phyloP scores from a whole-genome alignment of 2,329 filamentous ascomycete species.

The Thelonectria rubi region DNA sequence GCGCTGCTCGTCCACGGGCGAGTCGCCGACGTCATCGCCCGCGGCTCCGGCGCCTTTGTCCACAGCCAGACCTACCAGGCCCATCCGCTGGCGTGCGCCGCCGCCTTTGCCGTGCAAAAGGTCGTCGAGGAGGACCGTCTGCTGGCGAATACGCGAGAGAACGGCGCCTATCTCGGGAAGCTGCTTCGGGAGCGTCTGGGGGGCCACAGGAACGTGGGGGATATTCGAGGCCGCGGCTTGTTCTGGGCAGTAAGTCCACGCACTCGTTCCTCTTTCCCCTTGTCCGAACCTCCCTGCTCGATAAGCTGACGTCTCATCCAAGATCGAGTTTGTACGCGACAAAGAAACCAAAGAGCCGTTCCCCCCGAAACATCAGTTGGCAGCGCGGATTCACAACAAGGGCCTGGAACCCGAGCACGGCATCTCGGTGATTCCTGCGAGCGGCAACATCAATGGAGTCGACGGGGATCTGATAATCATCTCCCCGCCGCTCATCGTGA shows the following conservation, averaged over 20 bases:
- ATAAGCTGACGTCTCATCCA: neutral
- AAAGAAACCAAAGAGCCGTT: conserved; percentile 43
- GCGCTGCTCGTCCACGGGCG: conserved; percentile 25
- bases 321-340: conserved; percentile 44
- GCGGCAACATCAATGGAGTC: conserved; percentile 36
- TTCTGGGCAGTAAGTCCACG: conserved; percentile 36
- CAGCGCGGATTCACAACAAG: conserved; percentile 42
- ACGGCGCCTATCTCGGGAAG: neutral
- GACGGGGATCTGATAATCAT: conserved; percentile 39
- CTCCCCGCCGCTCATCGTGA: conserved; percentile 56
- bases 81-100: conserved; percentile 51
- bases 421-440: conserved; percentile 56
- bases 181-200: conserved; percentile 24
- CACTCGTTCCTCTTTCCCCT: neutral
- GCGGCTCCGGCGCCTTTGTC: conserved; percentile 50
- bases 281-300: neutral
- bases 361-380: conserved; percentile 43
- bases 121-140: conserved; percentile 30
- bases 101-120: conserved; percentile 50
- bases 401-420: conserved; percentile 54
- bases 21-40: conserved; percentile 22
- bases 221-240: conserved; percentile 33
- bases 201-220: conserved; percentile 29
- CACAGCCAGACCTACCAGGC: conserved; percentile 67
- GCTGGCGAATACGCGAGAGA: conserved; percentile 22